Conservation (phyloP, 192 early-diverging fungal genomes). For the Dispira parvispora region DNA sequence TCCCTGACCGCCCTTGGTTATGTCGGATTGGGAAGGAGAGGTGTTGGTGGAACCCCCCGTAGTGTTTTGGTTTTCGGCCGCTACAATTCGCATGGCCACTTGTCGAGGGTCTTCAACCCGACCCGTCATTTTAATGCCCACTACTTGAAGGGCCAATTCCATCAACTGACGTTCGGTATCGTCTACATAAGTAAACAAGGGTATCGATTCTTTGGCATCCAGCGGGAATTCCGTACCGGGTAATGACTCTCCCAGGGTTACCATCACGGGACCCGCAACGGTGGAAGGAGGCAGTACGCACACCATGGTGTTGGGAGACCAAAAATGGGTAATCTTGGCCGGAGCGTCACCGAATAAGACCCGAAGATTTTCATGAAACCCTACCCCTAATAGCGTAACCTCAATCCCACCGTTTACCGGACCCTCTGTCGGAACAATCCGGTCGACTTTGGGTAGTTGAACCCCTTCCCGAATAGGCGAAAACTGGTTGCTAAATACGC, state of each 20-base stretch:
- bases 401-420: slow-evolving; percentile 76
- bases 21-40: no score
- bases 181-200: slow-evolving; percentile 32
- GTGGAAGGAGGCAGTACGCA: slow-evolving; percentile 67
- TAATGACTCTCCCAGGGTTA: slow-evolving; percentile 23
- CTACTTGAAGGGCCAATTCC: slow-evolving; percentile 76
- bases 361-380: slow-evolving; percentile 58
- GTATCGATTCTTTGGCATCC: slow-evolving; percentile 10
- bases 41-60: no score
- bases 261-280: slow-evolving; percentile 51
- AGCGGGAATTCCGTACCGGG: slow-evolving; percentile 19
- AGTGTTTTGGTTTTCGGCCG: slow-evolving; percentile 19
- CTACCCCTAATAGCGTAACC: slow-evolving; percentile 64
- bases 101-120: slow-evolving; percentile 56
- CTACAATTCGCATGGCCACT: slow-evolving; percentile 53
- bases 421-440: slow-evolving; percentile 68
- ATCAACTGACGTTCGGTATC: slow-evolving; percentile 79
- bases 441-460: slow-evolving; percentile 21
- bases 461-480: slow-evolving; percentile 11
- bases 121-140: slow-evolving; percentile 71
- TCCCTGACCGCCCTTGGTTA: no score
- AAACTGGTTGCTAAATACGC: background rate
- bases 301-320: slow-evolving; percentile 62
- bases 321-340: slow-evolving; percentile 57
- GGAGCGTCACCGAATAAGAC: slow-evolving; percentile 64